Base-by-base conservation (phyloP, 495 filamentous ascomycete genomes). In the Recurvomyces mirabilis region DNA sequence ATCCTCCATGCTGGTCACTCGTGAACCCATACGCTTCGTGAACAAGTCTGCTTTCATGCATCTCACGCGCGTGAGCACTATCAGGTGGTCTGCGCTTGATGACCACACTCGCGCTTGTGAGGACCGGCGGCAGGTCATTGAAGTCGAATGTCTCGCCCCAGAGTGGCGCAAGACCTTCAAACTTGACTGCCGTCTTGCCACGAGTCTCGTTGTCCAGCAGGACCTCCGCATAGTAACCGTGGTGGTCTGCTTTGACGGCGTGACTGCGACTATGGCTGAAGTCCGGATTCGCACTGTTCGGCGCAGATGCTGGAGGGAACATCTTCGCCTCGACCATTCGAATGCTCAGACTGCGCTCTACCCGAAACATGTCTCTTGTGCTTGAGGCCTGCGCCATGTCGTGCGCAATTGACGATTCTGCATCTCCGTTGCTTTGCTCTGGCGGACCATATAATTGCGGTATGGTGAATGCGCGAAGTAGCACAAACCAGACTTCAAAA, bases 401-500 rank as follows among this genome's bases (percentile, higher is more conserved):
- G 38, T 57, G 52, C 10, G 48, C 41, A 7, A 15, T 21, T 13
- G 54, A 41, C 11, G 9, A 10, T 4, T 46, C 34, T 23, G 37
- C n/a, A 4, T 52, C 32, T 5, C 52, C 53, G 15, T 55, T 55
- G 47, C 33, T 38, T 5, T 49, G 12, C 19, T 52, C 43, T 31
- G 59, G 45, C 21, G 58, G 65, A 11, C 82, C 82, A 53, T 94
- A 96, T 23, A 99, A 69, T 57, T 96, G 89, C 7, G 93, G 93
- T 37, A 93, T 83, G 1, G 91, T 84, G 56, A 95, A 96, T 0
- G 91, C 87, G 47, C 88, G 75, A 20, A 99, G 58, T 20, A 99
- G 70, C 6, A 94, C 91, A 58, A 94, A 88, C 93, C 91, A 96
- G 11, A 94, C 93, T 56, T 99, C 91, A 57, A 91, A 94, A 5